Conservation (phyloP, 1,139 yeast species). For the Hyphopichia burtonii region DNA sequence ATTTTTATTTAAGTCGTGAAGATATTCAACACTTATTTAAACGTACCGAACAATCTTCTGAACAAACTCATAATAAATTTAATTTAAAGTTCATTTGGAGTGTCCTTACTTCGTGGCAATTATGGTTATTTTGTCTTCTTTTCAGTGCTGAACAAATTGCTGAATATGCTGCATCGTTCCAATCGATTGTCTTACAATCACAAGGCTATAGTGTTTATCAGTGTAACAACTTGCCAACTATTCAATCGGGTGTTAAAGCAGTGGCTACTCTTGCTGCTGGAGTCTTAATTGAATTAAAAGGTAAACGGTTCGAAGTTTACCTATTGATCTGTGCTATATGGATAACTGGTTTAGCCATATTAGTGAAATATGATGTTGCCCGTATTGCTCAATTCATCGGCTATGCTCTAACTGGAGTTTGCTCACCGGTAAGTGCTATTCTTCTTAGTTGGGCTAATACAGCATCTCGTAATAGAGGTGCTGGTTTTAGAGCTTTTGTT, state of each 20-base stretch:
- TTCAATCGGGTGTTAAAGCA: slow-evolving; percentile 7
- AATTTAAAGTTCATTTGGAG: not conserved
- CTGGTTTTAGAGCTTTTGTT: not conserved
- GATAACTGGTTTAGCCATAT: not conserved
- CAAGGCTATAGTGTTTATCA: slow-evolving; percentile 4
- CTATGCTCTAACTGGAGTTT: slow-evolving; percentile 1
- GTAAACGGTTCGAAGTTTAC: slow-evolving; percentile 2
- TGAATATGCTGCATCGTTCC: not conserved
- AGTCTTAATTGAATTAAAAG: slow-evolving; percentile 4
- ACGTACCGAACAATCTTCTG: not conserved
- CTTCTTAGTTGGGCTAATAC: not conserved
- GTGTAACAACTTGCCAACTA: slow-evolving; percentile 6
- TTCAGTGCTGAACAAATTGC: slow-evolving; percentile 1
- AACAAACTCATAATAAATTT: not conserved
- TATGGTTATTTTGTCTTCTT: slow-evolving; percentile 1
- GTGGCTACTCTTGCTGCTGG: slow-evolving; percentile 5
- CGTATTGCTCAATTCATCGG: slow-evolving; percentile 1
- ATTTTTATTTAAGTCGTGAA: slow-evolving; percentile 1
- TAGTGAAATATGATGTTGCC: slow-evolving; percentile 1
- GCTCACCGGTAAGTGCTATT: slow-evolving; percentile 1
- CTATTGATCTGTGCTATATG: not conserved
- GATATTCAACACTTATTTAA: slow-evolving; percentile 1
- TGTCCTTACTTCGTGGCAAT: slow-evolving; percentile 4
- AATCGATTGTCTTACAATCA: not conserved
- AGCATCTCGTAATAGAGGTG: not conserved